Evolutionary conservation across 805 yeast species (phyloP).

Genomic region (Komagataella mondaviorum): DNA sequence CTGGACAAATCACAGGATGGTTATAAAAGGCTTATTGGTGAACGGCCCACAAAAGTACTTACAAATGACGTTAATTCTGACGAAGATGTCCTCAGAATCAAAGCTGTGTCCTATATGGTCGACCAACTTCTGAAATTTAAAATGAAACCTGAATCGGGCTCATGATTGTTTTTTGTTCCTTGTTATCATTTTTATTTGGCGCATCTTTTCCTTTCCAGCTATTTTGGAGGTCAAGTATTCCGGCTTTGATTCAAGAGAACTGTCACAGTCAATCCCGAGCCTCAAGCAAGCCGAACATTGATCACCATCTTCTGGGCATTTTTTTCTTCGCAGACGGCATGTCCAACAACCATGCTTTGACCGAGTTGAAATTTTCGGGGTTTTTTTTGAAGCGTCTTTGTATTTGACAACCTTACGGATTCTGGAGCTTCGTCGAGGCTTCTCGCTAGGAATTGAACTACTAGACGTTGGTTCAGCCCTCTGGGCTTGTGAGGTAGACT

Average conservation of each 20-base stretch:
- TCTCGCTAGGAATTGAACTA: neutral
- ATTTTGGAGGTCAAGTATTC: constrained; percentile 32
- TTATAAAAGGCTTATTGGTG: constrained; percentile 20
- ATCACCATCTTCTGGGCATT: constrained; percentile 58
- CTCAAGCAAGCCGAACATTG: constrained; percentile 43
- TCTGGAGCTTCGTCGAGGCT: neutral
- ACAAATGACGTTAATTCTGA: constrained; percentile 7
- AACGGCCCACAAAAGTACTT: constrained; percentile 8
- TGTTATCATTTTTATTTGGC: constrained; percentile 32
- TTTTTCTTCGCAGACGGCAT: constrained; percentile 58
- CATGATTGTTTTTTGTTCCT: constrained; percentile 21
- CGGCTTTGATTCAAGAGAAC: constrained; percentile 37
- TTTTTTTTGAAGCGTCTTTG: constrained; percentile 1
- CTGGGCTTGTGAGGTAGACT: too few species aligned
- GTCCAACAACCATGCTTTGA: constrained; percentile 69
- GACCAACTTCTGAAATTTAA: constrained; percentile 10
- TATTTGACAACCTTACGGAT: neutral
- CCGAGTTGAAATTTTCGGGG: constrained; percentile 9
- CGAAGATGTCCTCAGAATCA: constrained; percentile 19
- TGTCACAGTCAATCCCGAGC: constrained; percentile 45
- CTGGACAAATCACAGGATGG: constrained; percentile 13
- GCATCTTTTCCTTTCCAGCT: constrained; percentile 29
- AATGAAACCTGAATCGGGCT: neutral
- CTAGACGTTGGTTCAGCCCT: neutral
- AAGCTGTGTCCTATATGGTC: constrained; percentile 20